Evolutionary conservation across 1,139 yeast genomes (phyloP).

Genomic region (Blastobotrys raffinosifermentans): DNA sequence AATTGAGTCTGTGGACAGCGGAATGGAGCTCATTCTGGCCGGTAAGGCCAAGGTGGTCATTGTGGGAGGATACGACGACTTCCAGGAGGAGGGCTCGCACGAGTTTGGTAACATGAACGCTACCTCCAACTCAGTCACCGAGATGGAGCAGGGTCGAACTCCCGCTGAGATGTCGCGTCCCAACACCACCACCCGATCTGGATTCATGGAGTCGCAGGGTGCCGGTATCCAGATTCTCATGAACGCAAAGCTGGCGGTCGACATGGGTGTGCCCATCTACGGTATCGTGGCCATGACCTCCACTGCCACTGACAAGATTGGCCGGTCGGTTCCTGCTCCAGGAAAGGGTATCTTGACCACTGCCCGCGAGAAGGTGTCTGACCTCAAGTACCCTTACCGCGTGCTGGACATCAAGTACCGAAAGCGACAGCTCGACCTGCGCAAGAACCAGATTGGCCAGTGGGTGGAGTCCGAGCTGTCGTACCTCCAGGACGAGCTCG

Average conservation of each 20-base stretch:
- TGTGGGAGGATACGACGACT: conserved; percentile 98
- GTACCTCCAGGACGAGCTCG: conserved; percentile 65
- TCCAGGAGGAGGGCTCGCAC: conserved; percentile 98
- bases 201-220: conserved; percentile 99
- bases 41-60: conserved; percentile 95
- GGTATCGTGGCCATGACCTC: conserved; percentile 93
- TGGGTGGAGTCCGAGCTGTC: conserved; percentile 84
- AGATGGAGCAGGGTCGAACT: conserved; percentile 92
- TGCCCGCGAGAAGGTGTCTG: conserved; percentile 89
- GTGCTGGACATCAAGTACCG: conserved; percentile 89
- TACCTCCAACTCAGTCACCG: conserved; percentile 82
- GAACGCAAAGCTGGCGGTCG: conserved; percentile 89
- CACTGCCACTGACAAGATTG: conserved; percentile 97
- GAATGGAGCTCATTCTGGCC: conserved; percentile 84
- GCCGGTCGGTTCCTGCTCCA: conserved; percentile 99
- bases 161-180: conserved; percentile 99
- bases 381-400: conserved; percentile 73
- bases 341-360: conserved; percentile 99
- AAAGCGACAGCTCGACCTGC: conserved; percentile 78
- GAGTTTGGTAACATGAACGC: conserved; percentile 99
- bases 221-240: conserved; percentile 96
- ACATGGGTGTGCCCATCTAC: conserved; percentile 98
- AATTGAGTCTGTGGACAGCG: conserved; percentile 92
- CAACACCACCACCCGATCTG: conserved; percentile 89
- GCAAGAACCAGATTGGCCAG: conserved; percentile 68